phyloP scores from a whole-genome alignment of 2,329 filamentous ascomycete genomes.

The Diatrype stigma region DNA sequence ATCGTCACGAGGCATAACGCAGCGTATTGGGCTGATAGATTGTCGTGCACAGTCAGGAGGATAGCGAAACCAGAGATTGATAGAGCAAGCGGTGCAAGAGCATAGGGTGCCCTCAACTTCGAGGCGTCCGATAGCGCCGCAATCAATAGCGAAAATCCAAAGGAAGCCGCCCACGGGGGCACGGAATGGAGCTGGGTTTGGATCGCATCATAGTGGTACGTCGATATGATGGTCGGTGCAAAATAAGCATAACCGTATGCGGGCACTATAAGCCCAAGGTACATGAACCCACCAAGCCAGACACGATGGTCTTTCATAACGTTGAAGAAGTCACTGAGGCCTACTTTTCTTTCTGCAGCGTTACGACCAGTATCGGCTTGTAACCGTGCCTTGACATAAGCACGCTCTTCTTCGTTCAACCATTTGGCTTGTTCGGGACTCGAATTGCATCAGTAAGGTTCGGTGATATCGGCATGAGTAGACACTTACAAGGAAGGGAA shows the following conservation, averaged over 20 bases:
- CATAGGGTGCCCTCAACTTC: constrained; percentile 71
- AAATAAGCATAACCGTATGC: constrained; percentile 79
- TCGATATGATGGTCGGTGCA: constrained; percentile 65
- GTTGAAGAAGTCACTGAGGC: constrained; percentile 51
- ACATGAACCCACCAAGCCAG: constrained; percentile 73
- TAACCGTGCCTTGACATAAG: constrained; percentile 62
- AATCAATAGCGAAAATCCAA: constrained; percentile 71
- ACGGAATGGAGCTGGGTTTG: constrained; percentile 56
- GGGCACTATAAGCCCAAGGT: constrained; percentile 73
- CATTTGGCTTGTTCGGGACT: constrained; percentile 67
- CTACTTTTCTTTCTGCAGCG: constrained; percentile 59
- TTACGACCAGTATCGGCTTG: constrained; percentile 65
- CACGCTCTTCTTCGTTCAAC: constrained; percentile 65
- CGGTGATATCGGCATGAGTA: not conserved
- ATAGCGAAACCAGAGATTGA: constrained; percentile 72
- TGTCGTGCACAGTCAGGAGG: constrained; percentile 66
- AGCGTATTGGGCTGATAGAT: constrained; percentile 65
- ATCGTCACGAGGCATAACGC: constrained; percentile 78
- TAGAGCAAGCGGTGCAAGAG: constrained; percentile 63
- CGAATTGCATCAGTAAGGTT: constrained; percentile 1
- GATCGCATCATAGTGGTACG: constrained; percentile 58
- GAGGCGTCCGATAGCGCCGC: constrained; percentile 68
- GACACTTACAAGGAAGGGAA: constrained; percentile 60
- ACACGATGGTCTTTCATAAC: constrained; percentile 74
- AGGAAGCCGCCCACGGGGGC: constrained; percentile 63